Evolutionary conservation across 495 filamentous ascomycete genomes (phyloP).

Genomic region (Daldinia concentrica): DNA sequence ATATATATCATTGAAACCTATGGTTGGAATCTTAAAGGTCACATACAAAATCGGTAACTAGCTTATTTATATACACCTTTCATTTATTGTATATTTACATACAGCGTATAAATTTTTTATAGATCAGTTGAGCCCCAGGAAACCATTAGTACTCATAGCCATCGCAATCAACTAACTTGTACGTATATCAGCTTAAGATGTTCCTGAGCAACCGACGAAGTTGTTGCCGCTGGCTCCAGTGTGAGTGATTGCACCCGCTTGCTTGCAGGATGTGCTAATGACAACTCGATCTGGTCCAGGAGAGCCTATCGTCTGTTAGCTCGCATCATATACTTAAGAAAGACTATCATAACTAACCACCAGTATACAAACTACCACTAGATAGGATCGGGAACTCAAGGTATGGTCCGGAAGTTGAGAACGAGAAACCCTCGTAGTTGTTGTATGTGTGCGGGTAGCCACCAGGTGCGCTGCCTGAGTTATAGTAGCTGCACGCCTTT

Average conservation of each 20-base stretch:
- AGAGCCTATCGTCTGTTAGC: slow-evolving; percentile 38
- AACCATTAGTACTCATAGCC: background rate
- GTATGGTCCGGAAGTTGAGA: slow-evolving; percentile 65
- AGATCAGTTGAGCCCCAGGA: background rate
- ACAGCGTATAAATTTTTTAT: background rate
- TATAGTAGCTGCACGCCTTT: slow-evolving; percentile 51
- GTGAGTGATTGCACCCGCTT: slow-evolving; percentile 70
- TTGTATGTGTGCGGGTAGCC: slow-evolving; percentile 71
- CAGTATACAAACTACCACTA: slow-evolving; percentile 60
- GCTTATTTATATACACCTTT: background rate
- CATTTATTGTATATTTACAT: background rate
- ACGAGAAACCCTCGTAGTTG: slow-evolving; percentile 73
- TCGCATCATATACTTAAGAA: background rate
- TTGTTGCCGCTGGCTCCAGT: slow-evolving; percentile 69
- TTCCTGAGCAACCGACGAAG: slow-evolving; percentile 60
- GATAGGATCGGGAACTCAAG: slow-evolving; percentile 70
- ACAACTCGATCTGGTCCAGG: slow-evolving; percentile 72
- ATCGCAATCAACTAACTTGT: background rate
- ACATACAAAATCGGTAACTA: background rate
- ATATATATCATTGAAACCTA: background rate
- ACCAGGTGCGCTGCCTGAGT: slow-evolving; percentile 51
- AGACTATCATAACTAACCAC: slow-evolving; percentile 52
- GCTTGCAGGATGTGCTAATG: slow-evolving; percentile 61
- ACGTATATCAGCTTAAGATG: slow-evolving; percentile 2
- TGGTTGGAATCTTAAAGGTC: background rate